Evolutionary conservation across 2,329 filamentous ascomycete species (phyloP).

Genomic region (Orbilia brochopaga): DNA sequence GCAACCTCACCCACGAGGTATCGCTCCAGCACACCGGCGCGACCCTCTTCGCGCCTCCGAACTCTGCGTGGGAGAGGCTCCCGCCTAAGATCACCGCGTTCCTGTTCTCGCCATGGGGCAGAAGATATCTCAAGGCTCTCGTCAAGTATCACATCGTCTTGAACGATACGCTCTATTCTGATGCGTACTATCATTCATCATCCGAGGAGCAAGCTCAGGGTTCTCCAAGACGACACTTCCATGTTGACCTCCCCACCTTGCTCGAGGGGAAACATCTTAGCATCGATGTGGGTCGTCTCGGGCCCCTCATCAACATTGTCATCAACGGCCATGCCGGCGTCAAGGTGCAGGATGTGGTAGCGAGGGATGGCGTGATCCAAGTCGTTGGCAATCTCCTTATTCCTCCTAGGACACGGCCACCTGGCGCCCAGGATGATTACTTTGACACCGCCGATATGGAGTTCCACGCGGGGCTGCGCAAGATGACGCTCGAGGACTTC

Average conservation of each 20-base stretch:
- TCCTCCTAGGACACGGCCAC: slow-evolving; percentile 65
- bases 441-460: slow-evolving; percentile 11
- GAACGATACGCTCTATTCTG: slow-evolving; percentile 79
- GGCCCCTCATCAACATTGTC: slow-evolving; percentile 72
- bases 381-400: slow-evolving; percentile 75
- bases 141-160: slow-evolving; percentile 79
- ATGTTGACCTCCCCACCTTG: slow-evolving; percentile 75
- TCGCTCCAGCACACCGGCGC: slow-evolving; percentile 63
- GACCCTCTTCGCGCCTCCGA: slow-evolving; percentile 81
- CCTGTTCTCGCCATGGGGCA: slow-evolving; percentile 77
- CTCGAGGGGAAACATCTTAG: slow-evolving; percentile 70
- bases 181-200: slow-evolving; percentile 63
- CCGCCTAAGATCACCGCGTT: slow-evolving; percentile 78
- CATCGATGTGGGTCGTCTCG: slow-evolving; percentile 73
- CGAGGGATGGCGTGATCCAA: slow-evolving; percentile 81
- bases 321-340: slow-evolving; percentile 76
- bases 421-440: background rate
- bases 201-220: slow-evolving; percentile 32
- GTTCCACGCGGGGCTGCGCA: slow-evolving; percentile 9
- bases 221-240: slow-evolving; percentile 64
- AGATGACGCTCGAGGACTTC: slow-evolving; percentile 35
- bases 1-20: slow-evolving; percentile 70
- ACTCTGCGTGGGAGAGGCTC: slow-evolving; percentile 78
- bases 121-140: slow-evolving; percentile 76
- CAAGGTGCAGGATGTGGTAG: slow-evolving; percentile 71